Base-by-base conservation (phyloP, 192 early-diverging fungal genomes). In the Backusella psychrophila region DNA sequence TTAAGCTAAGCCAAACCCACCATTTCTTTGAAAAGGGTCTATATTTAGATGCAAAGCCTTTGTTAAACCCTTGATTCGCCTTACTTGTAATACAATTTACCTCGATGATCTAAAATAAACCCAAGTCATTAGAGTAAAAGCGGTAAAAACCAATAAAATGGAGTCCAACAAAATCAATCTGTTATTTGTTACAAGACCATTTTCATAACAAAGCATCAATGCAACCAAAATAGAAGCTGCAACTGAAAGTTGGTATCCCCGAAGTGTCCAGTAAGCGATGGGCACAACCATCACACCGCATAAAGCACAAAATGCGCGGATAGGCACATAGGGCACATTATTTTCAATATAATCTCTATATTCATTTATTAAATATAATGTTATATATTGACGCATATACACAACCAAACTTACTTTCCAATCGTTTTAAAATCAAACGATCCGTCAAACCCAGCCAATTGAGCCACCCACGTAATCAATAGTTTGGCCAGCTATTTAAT, bases 351-450 rank as follows among this genome's bases (percentile, higher is more conserved):
- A 99, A 82, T 97, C 95, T 69, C 94, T 33, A 33, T 33, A 33
- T 3, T 33, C 33, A 33, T 33, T 33, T 33, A 33, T 33, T 33
- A 33, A 33, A 33, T 33, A 33, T 33, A 33, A 33, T 33, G 33
- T 33, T 33, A 33, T 0, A 33, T 33, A 33, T 1, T 33, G 33
- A 33, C 33, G 3, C 33, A 33, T 33, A 33, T 33, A 33, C 3
- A 33, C 33, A 33, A 33, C 33, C 33, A 33, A 33, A 33, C 88
- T 83, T 75, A 90, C 87, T 89, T 82, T 66, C 95, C 96, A 83
- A 99, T 99, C 71, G 92, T 88, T 70, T 96, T 95, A 77, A 99
- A 99, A 75, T 94, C 88, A 84, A 98, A 99, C 9, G 11, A 63
- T 9, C 96, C 95, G 81, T 98, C 90, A 82, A 98, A 96, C 2